Conservation (phyloP, 2,329 filamentous ascomycete genomes). For the Pseudogymnoascus sp. region DNA sequence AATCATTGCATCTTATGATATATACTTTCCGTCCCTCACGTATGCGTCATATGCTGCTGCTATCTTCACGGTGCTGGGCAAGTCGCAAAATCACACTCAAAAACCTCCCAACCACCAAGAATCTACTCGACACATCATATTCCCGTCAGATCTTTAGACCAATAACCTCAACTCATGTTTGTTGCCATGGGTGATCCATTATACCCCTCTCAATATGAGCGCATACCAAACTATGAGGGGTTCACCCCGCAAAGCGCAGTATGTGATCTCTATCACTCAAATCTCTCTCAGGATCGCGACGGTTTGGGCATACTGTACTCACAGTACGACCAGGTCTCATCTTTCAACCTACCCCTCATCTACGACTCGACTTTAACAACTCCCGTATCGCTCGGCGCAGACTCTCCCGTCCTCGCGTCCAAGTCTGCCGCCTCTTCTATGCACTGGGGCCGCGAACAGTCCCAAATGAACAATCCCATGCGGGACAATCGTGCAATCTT, state of each 20-base stretch:
- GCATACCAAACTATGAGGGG: neutral
- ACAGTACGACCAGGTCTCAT: neutral
- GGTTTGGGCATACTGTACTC: neutral
- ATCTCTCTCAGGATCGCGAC: neutral
- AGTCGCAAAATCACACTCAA: neutral
- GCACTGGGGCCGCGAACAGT: neutral
- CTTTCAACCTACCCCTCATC: slow-evolving; percentile 18
- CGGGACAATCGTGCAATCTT: neutral
- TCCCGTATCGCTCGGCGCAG: slow-evolving; percentile 21
- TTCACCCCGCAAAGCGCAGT: neutral
- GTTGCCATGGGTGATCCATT: neutral
- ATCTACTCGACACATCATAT: neutral
- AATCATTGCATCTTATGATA: neutral
- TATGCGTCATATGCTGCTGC: neutral
- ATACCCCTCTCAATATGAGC: neutral
- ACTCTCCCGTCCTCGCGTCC: slow-evolving; percentile 13
- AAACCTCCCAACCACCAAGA: neutral
- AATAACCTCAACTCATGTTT: neutral
- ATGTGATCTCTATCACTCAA: slow-evolving; percentile 1
- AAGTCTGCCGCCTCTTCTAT: neutral
- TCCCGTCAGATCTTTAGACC: neutral
- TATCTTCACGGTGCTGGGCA: neutral
- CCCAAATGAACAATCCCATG: neutral
- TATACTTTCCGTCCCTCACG: neutral
- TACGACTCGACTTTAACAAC: slow-evolving; percentile 24